Base-by-base conservation (phyloP, 257 asterid genomes). In the Echites panduratus region DNA sequence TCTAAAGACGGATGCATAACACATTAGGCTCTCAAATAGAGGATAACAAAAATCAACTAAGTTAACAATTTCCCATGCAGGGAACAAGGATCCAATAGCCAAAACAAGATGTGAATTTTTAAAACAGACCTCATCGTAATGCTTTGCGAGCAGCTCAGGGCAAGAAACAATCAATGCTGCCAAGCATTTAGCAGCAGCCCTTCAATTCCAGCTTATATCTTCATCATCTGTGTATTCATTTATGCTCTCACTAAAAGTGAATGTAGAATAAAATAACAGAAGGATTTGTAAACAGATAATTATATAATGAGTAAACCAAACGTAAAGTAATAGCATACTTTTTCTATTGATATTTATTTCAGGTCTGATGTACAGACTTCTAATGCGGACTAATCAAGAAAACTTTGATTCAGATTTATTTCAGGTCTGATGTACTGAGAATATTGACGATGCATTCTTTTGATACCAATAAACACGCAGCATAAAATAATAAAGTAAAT, bases 151-250 rank as follows among this genome's bases (percentile, higher is more conserved):
- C 95, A 95, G 87, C 87, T 92, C 99, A 68, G 98, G 97, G 58
- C 99, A 93, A 77, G 99, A 90, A 80, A 92, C 98, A 83, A 92
- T 87, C 76, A 92, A 78, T 26, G 94, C 97, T 35, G 96, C 89
- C 78, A 95, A 85, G 84, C 99, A 92, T 85, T 95, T 95, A 70
- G 98, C 98, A 84, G 99, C 86, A 79, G 99, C 99, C 82, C 98
- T 85, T 66, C 99, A 86, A 73, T 95, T 95, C 99, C 99, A 95
- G 85, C 98, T 95, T 47, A 85, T 88, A 82, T 95, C 99, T 87
- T 95, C 99, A 78, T 95, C 98, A 71, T 95, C 98, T 2, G 99
- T 95, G 87, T 95, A 95, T 74, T 95, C 98, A 78, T 92, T 79
- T 73, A 96, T 97, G 79, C 97, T 95, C 90, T 95, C 98, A 71